These are phyloP conservation scores for Eleusine indica DNA, from an alignment of 176 grass and related monocot species.

Conservation along the genomic window DNA sequence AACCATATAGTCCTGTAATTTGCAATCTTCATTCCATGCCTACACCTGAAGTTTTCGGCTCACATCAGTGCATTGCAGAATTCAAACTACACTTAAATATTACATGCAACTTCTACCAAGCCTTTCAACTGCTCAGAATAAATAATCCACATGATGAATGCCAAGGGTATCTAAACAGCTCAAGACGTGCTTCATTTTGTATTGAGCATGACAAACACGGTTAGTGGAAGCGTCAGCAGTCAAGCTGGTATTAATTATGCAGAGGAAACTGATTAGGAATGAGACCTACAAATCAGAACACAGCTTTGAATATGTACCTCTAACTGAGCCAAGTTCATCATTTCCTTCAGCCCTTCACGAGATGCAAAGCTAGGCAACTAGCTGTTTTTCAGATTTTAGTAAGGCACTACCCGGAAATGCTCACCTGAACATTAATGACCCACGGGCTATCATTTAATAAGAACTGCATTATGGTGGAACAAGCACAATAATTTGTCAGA, in stretches of 20 bases:
- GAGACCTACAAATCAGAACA: slow-evolving; percentile 8
- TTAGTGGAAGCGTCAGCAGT: slow-evolving; percentile 13
- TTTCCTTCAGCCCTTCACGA: background rate
- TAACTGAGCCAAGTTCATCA: slow-evolving; percentile 23
- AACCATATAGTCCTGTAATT: background rate
- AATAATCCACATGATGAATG: background rate
- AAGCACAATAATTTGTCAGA: background rate
- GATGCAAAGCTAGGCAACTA: slow-evolving; percentile 16
- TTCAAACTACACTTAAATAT: background rate
- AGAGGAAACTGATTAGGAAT: background rate
- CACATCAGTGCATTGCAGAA: background rate
- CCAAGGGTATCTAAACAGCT: slow-evolving; percentile 3
- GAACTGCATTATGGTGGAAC: background rate
- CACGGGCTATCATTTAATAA: slow-evolving; percentile 17
- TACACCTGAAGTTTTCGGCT: background rate
- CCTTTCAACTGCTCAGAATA: background rate
- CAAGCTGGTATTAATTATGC: slow-evolving; percentile 24
- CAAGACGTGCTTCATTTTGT: slow-evolving; percentile 19
- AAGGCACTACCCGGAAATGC: slow-evolving; percentile 10
- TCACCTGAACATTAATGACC: slow-evolving; percentile 10
- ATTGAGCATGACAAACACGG: slow-evolving; percentile 30
- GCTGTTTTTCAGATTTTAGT: slow-evolving; percentile 21
- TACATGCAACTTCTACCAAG: background rate
- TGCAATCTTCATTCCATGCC: background rate
- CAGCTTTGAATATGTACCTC: slow-evolving; percentile 29